Evolutionary conservation across 176 grass and related monocot species (phyloP), one percentile per base, ranked within the genome.

Genomic region (Avena insularis): DNA sequence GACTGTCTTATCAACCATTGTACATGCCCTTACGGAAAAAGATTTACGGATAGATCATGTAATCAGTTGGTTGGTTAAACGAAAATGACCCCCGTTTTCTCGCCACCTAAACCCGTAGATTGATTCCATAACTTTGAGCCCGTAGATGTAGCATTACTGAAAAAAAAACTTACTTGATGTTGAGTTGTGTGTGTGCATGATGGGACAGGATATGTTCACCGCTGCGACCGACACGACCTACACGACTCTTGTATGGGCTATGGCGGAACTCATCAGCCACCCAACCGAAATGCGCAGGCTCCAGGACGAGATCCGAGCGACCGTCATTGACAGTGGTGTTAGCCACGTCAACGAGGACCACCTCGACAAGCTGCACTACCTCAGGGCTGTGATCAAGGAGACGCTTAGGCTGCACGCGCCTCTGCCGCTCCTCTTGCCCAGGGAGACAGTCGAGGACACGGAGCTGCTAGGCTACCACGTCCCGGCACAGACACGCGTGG

Each of bases 261-360:
- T 91, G 85, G 89, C 76, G 4, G 85, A 87, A 86, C 90, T 91
- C 23, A 53, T 88, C 27, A 80, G 80, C 81, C 58, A 87, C 14
- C 89, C 81, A 8, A 1, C 47, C 43, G 14, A 82, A 23, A 94
- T 85, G 83, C 85, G 74, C 29, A 84, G 8, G 86, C 71, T 88
- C 19, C 89, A 93, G 9, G 35, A 21, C 0, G 89, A 93, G 78
- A 67, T 96, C 16, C 88, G 91, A 56, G 59, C 31, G 0, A 23
- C 76, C 5, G 6, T 71, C 19, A 2, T 60, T 20, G 20, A 17
- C 58, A 48, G 5, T 21, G 56, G 19, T 25, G 4, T 0, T 23
- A 29, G 16, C 27, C 50, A 9, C 19, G 25, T 95, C 36, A 92
- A 35, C 20, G 86, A 93, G 70, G 77, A 87, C 17, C 40, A 89